A percentile compares a stretch with the other conserved stretches of the same genome.
Evolutionary conservation across 2,329 filamentous ascomycete genomes (phyloP).

Genomic region (Sphaceloma murrayae): DNA sequence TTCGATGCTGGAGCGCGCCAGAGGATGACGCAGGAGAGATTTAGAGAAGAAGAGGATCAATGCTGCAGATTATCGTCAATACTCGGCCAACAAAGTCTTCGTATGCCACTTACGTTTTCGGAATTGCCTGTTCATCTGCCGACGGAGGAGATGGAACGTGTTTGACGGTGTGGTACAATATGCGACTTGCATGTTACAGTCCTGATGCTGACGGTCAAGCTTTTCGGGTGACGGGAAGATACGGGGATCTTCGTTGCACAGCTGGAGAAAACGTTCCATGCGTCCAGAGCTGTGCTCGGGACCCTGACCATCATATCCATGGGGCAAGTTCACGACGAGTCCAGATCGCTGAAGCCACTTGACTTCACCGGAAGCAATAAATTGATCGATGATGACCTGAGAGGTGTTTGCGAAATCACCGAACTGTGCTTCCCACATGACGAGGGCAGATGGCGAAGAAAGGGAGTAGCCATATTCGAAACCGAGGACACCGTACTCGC

Average conservation of each 20-base stretch:
- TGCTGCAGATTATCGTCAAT: constrained; percentile 42
- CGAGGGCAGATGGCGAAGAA: constrained; percentile 89
- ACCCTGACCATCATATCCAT: constrained; percentile 96
- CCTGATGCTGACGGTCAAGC: constrained; percentile 93
- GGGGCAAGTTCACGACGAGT: constrained; percentile 88
- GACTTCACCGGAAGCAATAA: constrained; percentile 91
- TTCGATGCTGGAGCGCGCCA: constrained; percentile 80
- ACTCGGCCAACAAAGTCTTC: no score
- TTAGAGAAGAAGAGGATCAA: constrained; percentile 98
- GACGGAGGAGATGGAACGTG: constrained; percentile 88
- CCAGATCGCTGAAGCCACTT: constrained; percentile 99
- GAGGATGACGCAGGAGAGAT: constrained; percentile 83
- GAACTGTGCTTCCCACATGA: constrained; percentile 99
- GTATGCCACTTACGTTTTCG: constrained; percentile 70
- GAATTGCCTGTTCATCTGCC: constrained; percentile 99
- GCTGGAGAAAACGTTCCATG: constrained; percentile 93
- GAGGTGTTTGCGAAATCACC: constrained; percentile 99
- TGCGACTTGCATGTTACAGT: constrained; percentile 98
- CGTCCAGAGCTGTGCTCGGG: constrained; percentile 96
- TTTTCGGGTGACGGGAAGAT: constrained; percentile 82
- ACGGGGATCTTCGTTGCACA: constrained; percentile 93
- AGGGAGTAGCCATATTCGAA: constrained; percentile 99
- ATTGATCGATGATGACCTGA: constrained; percentile 98
- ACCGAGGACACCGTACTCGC: constrained; percentile 66
- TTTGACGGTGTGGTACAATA: constrained; percentile 97